Evolutionary conservation across 306 rosid species (phyloP), one percentile per base, ranked within the genome.

Genomic region (Sphenostylis stenocarpa): DNA sequence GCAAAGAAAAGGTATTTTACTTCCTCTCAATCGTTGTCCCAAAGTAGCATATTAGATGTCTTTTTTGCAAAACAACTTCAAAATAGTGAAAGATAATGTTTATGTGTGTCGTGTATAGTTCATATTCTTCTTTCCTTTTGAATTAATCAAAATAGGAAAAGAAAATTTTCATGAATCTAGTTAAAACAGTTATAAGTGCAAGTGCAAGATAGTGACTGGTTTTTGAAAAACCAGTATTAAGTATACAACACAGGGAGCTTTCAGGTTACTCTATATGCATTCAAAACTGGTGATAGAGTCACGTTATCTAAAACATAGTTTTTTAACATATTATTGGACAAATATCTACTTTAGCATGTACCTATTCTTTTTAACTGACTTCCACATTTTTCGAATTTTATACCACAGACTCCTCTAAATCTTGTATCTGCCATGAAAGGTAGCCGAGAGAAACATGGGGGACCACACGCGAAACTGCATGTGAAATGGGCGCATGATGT

Each of bases 401-500:
- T 64, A 16, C 53, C 26, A 31, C 89, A 93, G 97, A 58, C 80
- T 77, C 90, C 99, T 78, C 9, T 1, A 61, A 84, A 79, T 58
- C 94, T 84, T 33, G 80, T 85, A 75, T 85, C 99, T 13, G 98
- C 99, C 3, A 79, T 96, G 87, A 96, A 96, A 89, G 99, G 98
- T 67, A 85, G 94, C 73, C 90, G 98, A 29, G 96, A 85, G 78
- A 89, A 83, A 82, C 65, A 63, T 6, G 86, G 88, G 13, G 82
- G 21, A 49, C 7, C 66, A n/a, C 82, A 21, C 0, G 44, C 29
- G 74, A 96, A 88, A 71, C 77, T 88, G 76, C 82, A 81, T 0
- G 99, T 96, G 73, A 87, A 86, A 75, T 96, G 99, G 99, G 98
- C 99, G 12, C 85, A 97, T 13, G 98, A 92, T 53, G 99, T 96